Evolutionary conservation across 257 asterid species (phyloP), one percentile per base, ranked within the genome.

Genomic region (Asclepias syriaca): DNA sequence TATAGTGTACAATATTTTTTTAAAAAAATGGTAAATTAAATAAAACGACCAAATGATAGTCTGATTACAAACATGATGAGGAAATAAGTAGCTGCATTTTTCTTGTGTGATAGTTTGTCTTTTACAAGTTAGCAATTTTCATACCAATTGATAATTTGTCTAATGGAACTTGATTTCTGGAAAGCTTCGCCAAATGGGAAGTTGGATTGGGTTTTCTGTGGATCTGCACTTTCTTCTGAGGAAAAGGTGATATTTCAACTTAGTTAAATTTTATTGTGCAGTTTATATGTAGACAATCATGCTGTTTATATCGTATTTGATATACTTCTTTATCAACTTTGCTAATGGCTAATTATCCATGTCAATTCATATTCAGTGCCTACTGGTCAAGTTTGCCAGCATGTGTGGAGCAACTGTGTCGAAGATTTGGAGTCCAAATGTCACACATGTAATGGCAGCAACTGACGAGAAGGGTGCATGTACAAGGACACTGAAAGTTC

Each of bases 391-490:
- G 69, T 90, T 94, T 70, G 88, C 93, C 71, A 68, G 69, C 50
- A 55, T 66, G 51, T 85, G 89, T 76, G 97, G 95, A 75, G 96
- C 94, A 73, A 87, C 87, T 4, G 80, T 88, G 37, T 59, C 80
- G 85, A 91, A 91, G 84, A 72, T 79, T 46, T 95, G 97, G 96
- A 83, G 81, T 64, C 81, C 97, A 73, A 84, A 78, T 71, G 89
- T 90, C 43, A 95, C 97, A 15, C 99, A 95, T 78, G 93, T 95
- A 69, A 84, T 95, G 66, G 92, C 99, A 32, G 83, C 96, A 69
- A 87, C 95, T 12, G 90, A 95, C 81, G 81, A 84, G 66, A 80
- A 81, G 68, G 99, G 97, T 72, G 93, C 96, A 68, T 90, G 90
- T 80, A 85, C 90, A 55, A 84, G 97, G 82, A 91, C 98, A 65